phyloP scores from a whole-genome alignment of 228 moss, liverwort and hornwort genomes.

The Sphagnum magellanicum region DNA sequence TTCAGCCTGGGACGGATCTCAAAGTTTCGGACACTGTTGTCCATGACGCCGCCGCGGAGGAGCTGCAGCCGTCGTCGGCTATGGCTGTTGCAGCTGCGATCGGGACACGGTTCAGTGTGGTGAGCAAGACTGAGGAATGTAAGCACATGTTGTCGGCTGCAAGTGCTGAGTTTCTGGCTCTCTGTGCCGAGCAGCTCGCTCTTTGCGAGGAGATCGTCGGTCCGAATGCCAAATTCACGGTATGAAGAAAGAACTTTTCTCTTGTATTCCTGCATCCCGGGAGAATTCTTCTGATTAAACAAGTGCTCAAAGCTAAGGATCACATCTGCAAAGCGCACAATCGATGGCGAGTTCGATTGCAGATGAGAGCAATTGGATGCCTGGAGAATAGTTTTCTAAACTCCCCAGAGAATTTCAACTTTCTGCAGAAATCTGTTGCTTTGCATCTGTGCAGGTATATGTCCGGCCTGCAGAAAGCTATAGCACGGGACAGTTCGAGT shows the following conservation, averaged over 20 bases:
- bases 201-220: slow-evolving; percentile 76
- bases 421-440: too few relatives aligned
- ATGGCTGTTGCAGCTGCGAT: slow-evolving; percentile 72
- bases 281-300: too few relatives aligned
- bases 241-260: slow-evolving; percentile 4
- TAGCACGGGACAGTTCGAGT: slow-evolving; percentile 79
- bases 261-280: background rate
- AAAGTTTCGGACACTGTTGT: slow-evolving; percentile 23
- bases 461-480: slow-evolving; percentile 87
- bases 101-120: slow-evolving; percentile 51
- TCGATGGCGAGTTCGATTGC: too few relatives aligned
- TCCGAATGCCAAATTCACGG: slow-evolving; percentile 60
- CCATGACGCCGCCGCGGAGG: slow-evolving; percentile 7
- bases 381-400: too few relatives aligned
- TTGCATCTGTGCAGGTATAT: slow-evolving; percentile 49
- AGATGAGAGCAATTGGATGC: too few relatives aligned
- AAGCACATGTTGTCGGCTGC: slow-evolving; percentile 47
- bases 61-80: slow-evolving; percentile 61
- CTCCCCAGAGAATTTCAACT: too few relatives aligned
- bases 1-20: slow-evolving; percentile 26
- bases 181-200: slow-evolving; percentile 76
- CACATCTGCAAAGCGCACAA: too few relatives aligned
- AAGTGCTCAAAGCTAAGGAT: too few relatives aligned
- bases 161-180: slow-evolving; percentile 73
- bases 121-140: slow-evolving; percentile 47